phyloP scores from a whole-genome alignment of 257 asterid genomes.

The Ballota nigra region DNA sequence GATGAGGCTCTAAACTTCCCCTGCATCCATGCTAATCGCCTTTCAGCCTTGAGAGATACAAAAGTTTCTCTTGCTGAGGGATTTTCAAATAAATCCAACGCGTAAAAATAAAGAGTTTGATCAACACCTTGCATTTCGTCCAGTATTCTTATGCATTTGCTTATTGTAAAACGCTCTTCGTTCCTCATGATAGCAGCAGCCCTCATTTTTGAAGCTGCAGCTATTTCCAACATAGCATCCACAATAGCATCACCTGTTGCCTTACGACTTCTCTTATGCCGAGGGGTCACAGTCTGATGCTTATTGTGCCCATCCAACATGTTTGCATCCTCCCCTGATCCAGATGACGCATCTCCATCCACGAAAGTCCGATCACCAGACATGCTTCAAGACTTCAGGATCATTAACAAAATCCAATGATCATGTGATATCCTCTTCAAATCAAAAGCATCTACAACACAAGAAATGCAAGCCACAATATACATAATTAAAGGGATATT shows the following conservation, averaged over 20 bases:
- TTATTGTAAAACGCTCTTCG: slow-evolving; percentile 77
- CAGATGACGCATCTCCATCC: slow-evolving; percentile 84
- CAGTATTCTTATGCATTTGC: slow-evolving; percentile 78
- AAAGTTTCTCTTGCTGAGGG: slow-evolving; percentile 76
- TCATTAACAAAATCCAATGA: slow-evolving; percentile 4
- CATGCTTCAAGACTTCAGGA: slow-evolving; percentile 46
- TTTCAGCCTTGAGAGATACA: slow-evolving; percentile 64
- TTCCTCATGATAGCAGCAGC: slow-evolving; percentile 77
- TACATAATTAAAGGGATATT: slow-evolving; percentile 2
- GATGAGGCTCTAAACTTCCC: slow-evolving; percentile 66
- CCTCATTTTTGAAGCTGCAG: slow-evolving; percentile 93
- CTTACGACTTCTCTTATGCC: slow-evolving; percentile 83
- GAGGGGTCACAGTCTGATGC: slow-evolving; percentile 44
- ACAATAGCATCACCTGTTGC: slow-evolving; percentile 90
- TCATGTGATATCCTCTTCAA: slow-evolving; percentile 18
- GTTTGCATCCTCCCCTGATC: slow-evolving; percentile 80
- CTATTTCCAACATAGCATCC: slow-evolving; percentile 94
- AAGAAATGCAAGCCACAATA: slow-evolving; percentile 8
- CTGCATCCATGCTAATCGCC: slow-evolving; percentile 75
- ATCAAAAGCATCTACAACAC: slow-evolving; percentile 17
- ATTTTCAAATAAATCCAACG: slow-evolving; percentile 78
- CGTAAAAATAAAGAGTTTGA: slow-evolving; percentile 66
- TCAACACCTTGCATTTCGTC: slow-evolving; percentile 86
- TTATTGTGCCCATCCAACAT: slow-evolving; percentile 67
- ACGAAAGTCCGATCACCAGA: slow-evolving; percentile 66